Percentiles rank a stretch among this genome's conserved stretches.
Conservation (phyloP, 192 early-diverging fungal genomes). For the Linnemannia hyalina region DNA sequence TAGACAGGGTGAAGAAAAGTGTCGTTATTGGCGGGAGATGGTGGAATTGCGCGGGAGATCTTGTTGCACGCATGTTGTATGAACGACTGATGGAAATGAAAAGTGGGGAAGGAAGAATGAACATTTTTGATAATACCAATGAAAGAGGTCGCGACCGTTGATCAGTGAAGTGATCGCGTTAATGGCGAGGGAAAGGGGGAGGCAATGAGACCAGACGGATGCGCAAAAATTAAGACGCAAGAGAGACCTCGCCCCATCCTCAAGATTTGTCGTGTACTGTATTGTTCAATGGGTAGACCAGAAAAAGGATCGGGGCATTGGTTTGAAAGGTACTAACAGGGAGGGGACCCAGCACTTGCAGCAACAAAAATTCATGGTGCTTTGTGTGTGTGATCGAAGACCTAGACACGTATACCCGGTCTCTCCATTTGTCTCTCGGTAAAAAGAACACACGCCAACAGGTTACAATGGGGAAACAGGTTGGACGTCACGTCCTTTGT, state of each 20-base stretch:
- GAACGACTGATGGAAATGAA: not conserved
- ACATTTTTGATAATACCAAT: not conserved
- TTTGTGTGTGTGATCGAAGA: not conserved
- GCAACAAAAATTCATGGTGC: not conserved
- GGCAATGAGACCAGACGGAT: not conserved
- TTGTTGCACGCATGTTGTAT: no score
- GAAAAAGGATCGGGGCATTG: not conserved
- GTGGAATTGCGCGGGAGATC: constrained; percentile 7
- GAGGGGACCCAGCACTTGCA: not conserved
- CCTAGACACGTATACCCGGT: not conserved
- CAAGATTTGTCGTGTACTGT: not conserved
- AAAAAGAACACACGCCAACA: not conserved
- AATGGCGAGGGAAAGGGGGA: not conserved
- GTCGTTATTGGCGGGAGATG: constrained; percentile 15
- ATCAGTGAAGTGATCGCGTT: not conserved
- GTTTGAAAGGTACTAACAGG: not conserved
- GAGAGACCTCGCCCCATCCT: not conserved
- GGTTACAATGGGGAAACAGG: not conserved
- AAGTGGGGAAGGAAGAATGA: no score
- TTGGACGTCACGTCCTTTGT: not conserved
- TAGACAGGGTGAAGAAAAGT: not conserved
- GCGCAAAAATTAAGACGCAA: not conserved
- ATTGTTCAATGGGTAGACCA: not conserved
- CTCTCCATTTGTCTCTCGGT: not conserved
- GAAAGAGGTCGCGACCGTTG: not conserved